These are phyloP conservation scores for Carex cristatella DNA, from an alignment of 176 grass and related monocot species.

Conservation along the genomic window DNA sequence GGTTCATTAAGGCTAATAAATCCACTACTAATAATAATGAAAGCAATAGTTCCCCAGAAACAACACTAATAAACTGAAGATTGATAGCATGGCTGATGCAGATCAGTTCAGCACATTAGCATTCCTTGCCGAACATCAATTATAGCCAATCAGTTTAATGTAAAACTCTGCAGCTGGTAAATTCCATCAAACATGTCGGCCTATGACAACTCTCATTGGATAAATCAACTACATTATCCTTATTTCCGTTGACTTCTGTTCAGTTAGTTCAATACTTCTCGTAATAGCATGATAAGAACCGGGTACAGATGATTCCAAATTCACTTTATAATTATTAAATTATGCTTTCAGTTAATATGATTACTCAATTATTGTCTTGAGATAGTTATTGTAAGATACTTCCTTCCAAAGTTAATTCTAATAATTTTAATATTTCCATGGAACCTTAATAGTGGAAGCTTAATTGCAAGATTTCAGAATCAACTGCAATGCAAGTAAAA, in stretches of 20 bases:
- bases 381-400: not conserved
- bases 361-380: not conserved
- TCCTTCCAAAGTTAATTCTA: not conserved
- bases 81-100: not conserved
- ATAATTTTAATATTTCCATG: not conserved
- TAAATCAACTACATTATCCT: not conserved
- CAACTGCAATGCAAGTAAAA: not conserved
- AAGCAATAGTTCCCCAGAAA: not conserved
- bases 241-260: not conserved
- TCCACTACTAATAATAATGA: not conserved
- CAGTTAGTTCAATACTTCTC: not conserved
- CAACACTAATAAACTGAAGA: not conserved
- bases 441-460: not conserved
- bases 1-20: not conserved
- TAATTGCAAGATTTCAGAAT: not conserved
- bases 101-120: not conserved
- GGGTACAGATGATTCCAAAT: not conserved
- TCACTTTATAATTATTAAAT: not conserved
- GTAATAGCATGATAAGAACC: not conserved
- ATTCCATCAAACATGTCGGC: not conserved
- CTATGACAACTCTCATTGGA: not conserved
- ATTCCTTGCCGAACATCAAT: slow-evolving; percentile 3
- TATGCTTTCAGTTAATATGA: not conserved
- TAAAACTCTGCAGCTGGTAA: not conserved
- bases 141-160: not conserved